Conservation (phyloP, 306 rosid genomes). For the Hylodesmum podocarpum region DNA sequence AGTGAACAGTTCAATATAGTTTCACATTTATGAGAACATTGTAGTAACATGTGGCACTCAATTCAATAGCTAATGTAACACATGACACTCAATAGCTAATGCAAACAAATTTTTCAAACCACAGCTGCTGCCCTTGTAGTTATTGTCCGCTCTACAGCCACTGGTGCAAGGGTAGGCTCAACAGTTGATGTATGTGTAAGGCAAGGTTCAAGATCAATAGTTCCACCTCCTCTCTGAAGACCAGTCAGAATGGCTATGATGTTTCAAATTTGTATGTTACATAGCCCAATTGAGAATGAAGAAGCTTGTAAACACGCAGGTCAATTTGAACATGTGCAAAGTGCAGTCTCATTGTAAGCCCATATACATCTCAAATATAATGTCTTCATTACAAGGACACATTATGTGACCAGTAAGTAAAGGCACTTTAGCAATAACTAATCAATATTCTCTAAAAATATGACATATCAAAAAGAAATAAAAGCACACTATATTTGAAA, state of each 20-base stretch:
- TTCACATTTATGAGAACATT: slow-evolving; percentile 12
- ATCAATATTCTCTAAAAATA: neutral
- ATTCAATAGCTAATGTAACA: neutral
- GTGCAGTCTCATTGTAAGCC: neutral
- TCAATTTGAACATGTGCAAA: neutral
- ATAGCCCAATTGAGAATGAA: neutral
- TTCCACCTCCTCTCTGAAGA: slow-evolving; percentile 91
- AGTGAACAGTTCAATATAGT: neutral
- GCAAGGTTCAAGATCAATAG: slow-evolving; percentile 94
- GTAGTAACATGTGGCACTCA: neutral
- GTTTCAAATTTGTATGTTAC: slow-evolving; percentile 10
- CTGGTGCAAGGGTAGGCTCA: slow-evolving; percentile 98
- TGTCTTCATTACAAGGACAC: neutral
- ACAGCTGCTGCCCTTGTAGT: slow-evolving; percentile 98
- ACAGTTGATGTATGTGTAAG: slow-evolving; percentile 89
- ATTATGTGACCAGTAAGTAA: neutral
- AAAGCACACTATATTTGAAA: too few species aligned
- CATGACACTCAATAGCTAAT: neutral
- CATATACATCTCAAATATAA: neutral
- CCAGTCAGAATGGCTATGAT: slow-evolving; percentile 26
- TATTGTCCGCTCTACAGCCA: slow-evolving; percentile 86
- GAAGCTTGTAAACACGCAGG: neutral
- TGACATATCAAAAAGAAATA: too few species aligned
- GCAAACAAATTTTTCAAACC: slow-evolving; percentile 50
- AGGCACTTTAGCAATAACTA: neutral